phyloP scores from a whole-genome alignment of 345 rosid genomes.

The Populus ilicifolia region DNA sequence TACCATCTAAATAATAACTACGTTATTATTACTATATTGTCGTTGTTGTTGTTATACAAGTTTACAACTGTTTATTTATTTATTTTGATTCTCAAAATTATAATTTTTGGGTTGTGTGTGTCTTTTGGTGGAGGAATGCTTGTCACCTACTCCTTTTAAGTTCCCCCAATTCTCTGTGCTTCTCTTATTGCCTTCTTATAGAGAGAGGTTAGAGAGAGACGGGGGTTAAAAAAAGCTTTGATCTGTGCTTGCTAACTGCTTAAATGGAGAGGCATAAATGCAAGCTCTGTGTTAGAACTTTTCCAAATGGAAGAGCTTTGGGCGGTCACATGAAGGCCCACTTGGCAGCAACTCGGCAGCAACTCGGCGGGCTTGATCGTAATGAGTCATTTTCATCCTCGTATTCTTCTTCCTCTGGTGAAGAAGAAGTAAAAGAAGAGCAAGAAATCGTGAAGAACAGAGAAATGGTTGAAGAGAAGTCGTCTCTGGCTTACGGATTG shows the following conservation, averaged over 20 bases:
- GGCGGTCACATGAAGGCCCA: conserved; percentile 39
- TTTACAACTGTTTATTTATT: neutral
- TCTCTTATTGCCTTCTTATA: neutral
- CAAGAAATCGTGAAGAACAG: conserved; percentile 11
- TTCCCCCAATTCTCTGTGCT: conserved; percentile 15
- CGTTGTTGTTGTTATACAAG: neutral
- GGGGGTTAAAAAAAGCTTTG: neutral
- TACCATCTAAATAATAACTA: neutral
- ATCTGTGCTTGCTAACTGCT: conserved; percentile 5
- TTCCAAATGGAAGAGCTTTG: conserved; percentile 29
- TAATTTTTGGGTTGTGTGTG: conserved; percentile 28
- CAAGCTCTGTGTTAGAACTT: conserved; percentile 31
- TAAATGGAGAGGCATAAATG: conserved; percentile 29
- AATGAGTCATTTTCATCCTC: conserved; percentile 10
- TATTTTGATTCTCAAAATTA: neutral
- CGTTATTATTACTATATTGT: neutral
- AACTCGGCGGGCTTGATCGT: conserved; percentile 1
- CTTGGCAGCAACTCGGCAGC: conserved; percentile 15
- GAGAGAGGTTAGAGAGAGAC: neutral
- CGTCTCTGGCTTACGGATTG: conserved; percentile 19
- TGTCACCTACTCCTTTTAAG: conserved; percentile 40
- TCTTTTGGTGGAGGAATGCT: conserved; percentile 39
- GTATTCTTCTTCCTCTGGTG: conserved; percentile 11
- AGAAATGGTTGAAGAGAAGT: conserved; percentile 11
- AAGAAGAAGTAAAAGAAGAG: conserved; percentile 6